Evolutionary conservation across 2,329 filamentous ascomycete species (phyloP).

Genomic region (Fusarium ramigenum): DNA sequence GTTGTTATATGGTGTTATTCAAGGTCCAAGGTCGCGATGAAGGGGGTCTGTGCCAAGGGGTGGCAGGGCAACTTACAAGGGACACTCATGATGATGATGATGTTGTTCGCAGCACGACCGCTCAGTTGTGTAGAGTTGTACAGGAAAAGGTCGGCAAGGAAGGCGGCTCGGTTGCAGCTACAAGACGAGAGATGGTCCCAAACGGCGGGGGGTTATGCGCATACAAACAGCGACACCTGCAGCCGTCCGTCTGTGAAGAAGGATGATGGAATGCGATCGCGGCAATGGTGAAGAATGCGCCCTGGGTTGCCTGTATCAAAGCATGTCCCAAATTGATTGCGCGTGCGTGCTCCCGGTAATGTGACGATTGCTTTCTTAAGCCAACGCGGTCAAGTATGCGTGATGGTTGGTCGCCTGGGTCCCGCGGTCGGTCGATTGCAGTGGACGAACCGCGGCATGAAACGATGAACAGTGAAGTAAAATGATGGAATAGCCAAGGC

Average conservation of each 20-base stretch:
- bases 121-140: constrained; percentile 17
- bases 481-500: not conserved
- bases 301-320: constrained; percentile 32
- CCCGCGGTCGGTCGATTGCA: constrained; percentile 40
- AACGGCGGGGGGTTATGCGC: constrained; percentile 28
- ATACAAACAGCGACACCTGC: constrained; percentile 21
- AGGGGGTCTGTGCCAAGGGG: constrained; percentile 16
- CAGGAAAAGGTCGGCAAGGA: not conserved
- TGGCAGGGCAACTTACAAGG: constrained; percentile 36
- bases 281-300: constrained; percentile 30
- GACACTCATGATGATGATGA: constrained; percentile 36
- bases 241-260: constrained; percentile 15
- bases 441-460: constrained; percentile 40
- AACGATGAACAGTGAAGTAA: constrained; percentile 4
- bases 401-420: constrained; percentile 39
- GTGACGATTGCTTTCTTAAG: constrained; percentile 4
- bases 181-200: constrained; percentile 7
- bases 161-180: constrained; percentile 20
- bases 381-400: constrained; percentile 40
- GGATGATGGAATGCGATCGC: constrained; percentile 27
- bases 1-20: constrained; percentile 11
- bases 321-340: constrained; percentile 28
- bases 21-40: not conserved
- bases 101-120: not conserved
- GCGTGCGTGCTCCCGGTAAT: constrained; percentile 4